Conservation (phyloP, 192 early-diverging fungal species). For the Obelidium mucronatum region DNA sequence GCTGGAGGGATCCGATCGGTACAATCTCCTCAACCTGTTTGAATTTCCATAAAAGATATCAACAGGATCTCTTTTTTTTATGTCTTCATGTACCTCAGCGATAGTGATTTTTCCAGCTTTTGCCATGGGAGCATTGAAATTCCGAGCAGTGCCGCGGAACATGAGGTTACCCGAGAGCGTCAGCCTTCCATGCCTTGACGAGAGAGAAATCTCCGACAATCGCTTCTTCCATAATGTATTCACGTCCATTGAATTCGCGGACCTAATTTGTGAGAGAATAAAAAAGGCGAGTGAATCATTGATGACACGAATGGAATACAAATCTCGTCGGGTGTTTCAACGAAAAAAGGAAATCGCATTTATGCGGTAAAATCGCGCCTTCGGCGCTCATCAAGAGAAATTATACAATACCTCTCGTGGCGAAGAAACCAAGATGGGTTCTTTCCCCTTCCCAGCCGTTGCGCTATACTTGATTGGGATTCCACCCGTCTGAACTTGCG, state of each 20-base stretch:
- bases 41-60: not conserved
- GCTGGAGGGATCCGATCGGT: slow-evolving; percentile 68
- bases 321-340: too few relatives aligned
- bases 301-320: slow-evolving; percentile 10
- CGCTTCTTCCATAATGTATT: slow-evolving; percentile 81
- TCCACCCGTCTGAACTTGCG: slow-evolving; percentile 72
- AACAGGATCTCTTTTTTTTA: not conserved
- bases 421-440: slow-evolving; percentile 59
- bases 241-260: slow-evolving; percentile 54
- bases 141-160: slow-evolving; percentile 72
- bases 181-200: slow-evolving; percentile 88
- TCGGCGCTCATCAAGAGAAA: too few relatives aligned
- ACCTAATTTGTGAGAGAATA: too few relatives aligned
- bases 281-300: not conserved
- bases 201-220: slow-evolving; percentile 78
- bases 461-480: slow-evolving; percentile 74
- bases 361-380: too few relatives aligned
- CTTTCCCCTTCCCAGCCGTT: slow-evolving; percentile 51
- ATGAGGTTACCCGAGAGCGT: slow-evolving; percentile 78
- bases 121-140: slow-evolving; percentile 82
- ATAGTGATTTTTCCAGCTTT: slow-evolving; percentile 77
- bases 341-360: too few relatives aligned
- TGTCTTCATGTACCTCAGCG: slow-evolving; percentile 58
- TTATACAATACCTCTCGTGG: slow-evolving; percentile 77
- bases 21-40: slow-evolving; percentile 76